A percentile compares a stretch with the other conserved stretches of the same genome.
Conservation (phyloP, 768 basidiomycete species). For the Mycena haematopus region DNA sequence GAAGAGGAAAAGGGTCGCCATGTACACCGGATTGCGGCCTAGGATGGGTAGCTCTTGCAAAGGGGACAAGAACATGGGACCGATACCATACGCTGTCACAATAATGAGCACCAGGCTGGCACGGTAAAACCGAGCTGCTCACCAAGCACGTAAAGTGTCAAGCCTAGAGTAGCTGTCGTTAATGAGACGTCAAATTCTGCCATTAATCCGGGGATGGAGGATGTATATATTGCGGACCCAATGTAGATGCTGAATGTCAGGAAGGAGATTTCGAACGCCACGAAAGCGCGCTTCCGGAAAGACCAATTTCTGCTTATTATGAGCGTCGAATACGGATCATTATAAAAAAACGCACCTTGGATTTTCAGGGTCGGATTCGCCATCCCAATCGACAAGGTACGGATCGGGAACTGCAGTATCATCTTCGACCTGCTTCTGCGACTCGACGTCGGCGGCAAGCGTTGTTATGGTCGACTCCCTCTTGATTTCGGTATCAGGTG, state of each 20-base stretch:
- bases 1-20: no score
- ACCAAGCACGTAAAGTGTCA: background rate
- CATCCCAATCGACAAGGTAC: constrained; percentile 36
- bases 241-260: constrained; percentile 1
- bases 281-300: constrained; percentile 28
- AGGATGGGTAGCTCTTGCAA: constrained; percentile 33
- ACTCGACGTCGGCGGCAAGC: no score
- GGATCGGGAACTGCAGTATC: constrained; percentile 20
- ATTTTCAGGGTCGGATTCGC: constrained; percentile 34
- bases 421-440: no score
- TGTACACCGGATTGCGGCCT: no score
- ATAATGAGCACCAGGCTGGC: background rate
- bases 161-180: background rate
- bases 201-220: background rate
- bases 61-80: constrained; percentile 13
- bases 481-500: no score
- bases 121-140: constrained; percentile 18
- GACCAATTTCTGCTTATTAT: constrained; percentile 38
- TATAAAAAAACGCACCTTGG: constrained; percentile 31
- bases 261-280: constrained; percentile 1
- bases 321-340: background rate
- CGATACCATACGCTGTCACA: constrained; percentile 1
- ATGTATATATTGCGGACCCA: background rate
- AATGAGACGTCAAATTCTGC: background rate
- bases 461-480: no score